phyloP scores from a whole-genome alignment of 495 filamentous ascomycete species.

The Xylaria bambusicola region DNA sequence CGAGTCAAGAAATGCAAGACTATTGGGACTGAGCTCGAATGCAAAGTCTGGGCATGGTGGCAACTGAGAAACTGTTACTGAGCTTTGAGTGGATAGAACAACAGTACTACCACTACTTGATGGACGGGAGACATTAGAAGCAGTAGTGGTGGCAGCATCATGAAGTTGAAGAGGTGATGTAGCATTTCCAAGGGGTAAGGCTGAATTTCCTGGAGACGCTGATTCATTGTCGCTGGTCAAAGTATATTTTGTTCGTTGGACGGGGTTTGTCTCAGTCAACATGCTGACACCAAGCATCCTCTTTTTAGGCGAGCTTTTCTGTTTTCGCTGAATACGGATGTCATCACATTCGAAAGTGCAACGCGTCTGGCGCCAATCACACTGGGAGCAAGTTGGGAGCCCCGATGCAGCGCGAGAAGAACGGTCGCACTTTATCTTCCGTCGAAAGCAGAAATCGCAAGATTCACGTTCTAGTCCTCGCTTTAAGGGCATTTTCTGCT shows the following conservation, averaged over 20 bases:
- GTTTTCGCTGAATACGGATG: conserved; percentile 1
- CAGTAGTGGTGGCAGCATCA: background rate
- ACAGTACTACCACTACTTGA: background rate
- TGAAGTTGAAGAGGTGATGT: background rate
- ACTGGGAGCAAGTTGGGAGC: conserved; percentile 3
- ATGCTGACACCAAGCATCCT: background rate
- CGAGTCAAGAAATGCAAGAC: conserved; percentile 17
- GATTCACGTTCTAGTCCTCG: conserved; percentile 13
- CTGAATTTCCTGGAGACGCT: background rate
- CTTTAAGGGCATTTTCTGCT: conserved; percentile 7
- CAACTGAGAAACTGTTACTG: background rate
- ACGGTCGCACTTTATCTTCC: conserved; percentile 14
- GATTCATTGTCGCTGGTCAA: background rate
- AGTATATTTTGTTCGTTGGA: background rate
- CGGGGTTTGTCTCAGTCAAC: background rate
- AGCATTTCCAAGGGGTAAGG: background rate
- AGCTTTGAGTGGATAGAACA: background rate
- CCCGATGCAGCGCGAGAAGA: background rate
- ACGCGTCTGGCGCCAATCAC: conserved; percentile 7
- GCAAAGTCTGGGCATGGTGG: background rate
- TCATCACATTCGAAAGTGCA: conserved; percentile 13
- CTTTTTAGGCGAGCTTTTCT: background rate
- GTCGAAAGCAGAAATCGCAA: conserved; percentile 15
- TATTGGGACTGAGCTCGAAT: conserved; percentile 5
- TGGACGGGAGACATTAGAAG: background rate